Evolutionary conservation across 1,284 basidiomycete genomes (phyloP), one percentile per base, ranked within the genome.

Genomic region (Cryptococcus amylolentus): DNA sequence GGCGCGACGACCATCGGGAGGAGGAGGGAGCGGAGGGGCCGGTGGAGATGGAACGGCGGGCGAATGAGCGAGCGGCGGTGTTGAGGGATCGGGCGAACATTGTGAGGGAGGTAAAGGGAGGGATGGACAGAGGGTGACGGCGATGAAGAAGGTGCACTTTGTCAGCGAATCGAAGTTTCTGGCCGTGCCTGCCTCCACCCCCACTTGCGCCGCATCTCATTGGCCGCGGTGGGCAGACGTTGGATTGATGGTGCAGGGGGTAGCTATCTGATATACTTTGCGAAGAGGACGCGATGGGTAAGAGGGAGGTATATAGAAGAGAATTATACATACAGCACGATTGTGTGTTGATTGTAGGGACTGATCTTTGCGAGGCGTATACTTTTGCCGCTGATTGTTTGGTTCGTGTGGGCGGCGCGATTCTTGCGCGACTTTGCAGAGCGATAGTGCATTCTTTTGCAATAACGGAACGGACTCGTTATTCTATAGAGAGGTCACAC

Each of bases 71-170:
- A 38, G 52, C 1, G 41, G 49, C 46, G 48, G 49, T 41, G 44
- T 41, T n/a, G 31, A 52, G 37, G 40, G 40, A 41, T 28, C 59
- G 48, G 44, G 52, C 18, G 46, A 57, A 53, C 56, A 57, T 57
- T 16, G 14, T 49, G 20, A 9, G 31, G 14, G 20, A 23, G 16
- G 27, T n/a, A 16, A 3, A 23, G 23, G 10, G 35, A 48, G 31
- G 31, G 31, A 35, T 23, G 39, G 18, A 20, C 12, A 44, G 42
- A 44, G 14, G 13, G 4, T 42, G 14, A 42, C 7, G 41, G 5
- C 14, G 18, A 44, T 18, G 18, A 44, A 14, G 42, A 13, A 12
- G 20, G 18, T 20, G 5, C 18, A 18, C 18, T 12, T 44, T 26
- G 18, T 44, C 42, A 26, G 42, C 42, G 26, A 18, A 44, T 18